phyloP scores from a whole-genome alignment of 2,329 filamentous ascomycete species.

The Paecilomyces variotii region DNA sequence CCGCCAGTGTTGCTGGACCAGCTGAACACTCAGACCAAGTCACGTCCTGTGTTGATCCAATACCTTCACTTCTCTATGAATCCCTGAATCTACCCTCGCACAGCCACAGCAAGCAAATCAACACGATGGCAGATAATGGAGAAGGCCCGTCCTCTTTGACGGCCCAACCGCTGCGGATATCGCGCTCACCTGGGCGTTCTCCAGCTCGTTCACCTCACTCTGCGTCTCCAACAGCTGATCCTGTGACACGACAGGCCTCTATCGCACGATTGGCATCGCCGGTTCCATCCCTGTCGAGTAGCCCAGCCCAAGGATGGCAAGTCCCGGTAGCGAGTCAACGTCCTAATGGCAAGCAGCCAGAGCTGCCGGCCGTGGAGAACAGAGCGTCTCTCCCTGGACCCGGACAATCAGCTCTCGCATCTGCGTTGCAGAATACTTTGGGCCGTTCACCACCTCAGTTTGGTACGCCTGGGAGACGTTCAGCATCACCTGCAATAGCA shows the following conservation, averaged over 20 bases:
- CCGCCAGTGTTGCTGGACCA: neutral
- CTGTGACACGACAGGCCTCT: conserved; percentile 43
- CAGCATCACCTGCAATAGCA: conserved; percentile 49
- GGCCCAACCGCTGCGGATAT: conserved; percentile 23
- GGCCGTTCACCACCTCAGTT: conserved; percentile 42
- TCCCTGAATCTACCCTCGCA: conserved; percentile 1
- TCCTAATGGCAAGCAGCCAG: conserved; percentile 48
- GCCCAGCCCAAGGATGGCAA: conserved; percentile 30
- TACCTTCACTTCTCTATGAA: conserved; percentile 1
- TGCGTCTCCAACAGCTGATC: conserved; percentile 33
- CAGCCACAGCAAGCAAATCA: conserved; percentile 5
- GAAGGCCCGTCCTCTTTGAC: conserved; percentile 26
- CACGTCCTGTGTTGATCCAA: conserved; percentile 1
- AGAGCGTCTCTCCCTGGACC: conserved; percentile 61
- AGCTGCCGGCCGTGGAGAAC: conserved; percentile 53
- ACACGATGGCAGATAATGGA: conserved; percentile 27
- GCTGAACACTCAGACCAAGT: neutral
- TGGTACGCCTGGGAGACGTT: conserved; percentile 41
- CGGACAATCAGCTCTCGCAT: conserved; percentile 78
- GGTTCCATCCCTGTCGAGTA: conserved; percentile 39
- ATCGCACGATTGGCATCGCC: conserved; percentile 50
- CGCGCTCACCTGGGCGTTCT: conserved; percentile 12
- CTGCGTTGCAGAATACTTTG: conserved; percentile 69
- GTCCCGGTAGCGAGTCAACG: conserved; percentile 31
- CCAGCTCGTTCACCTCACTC: conserved; percentile 17